Evolutionary conservation across 768 basidiomycete genomes (phyloP), one percentile per base, ranked within the genome.

Genomic region (Mycena polygramma): DNA sequence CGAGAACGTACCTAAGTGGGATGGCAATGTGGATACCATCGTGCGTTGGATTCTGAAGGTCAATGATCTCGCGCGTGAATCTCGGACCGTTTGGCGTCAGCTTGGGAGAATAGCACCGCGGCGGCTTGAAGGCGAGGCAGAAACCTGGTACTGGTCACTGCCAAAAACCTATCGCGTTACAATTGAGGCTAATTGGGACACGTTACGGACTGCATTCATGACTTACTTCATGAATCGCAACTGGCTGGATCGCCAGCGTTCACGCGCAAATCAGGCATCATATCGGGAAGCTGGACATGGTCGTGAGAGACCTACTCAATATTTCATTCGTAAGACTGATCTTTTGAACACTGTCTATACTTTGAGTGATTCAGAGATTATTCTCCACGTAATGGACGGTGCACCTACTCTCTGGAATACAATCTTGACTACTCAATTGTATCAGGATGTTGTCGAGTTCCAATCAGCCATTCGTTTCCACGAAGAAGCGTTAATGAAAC

Each of bases 401-500:
- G 45, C 45, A 46, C 45, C 45, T 20, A 46, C 45, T 46, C 45
- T 46, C 19, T 39, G 39, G 39, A 39, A 39, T 39, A 39, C 39
- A 39, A 39, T 39, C 39, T 13, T 39, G 39, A 46, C 45, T 46
- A 46, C 45, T 9, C 45, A 46, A 46, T 20, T 46, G 45, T 46
- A 46, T 46, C 45, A 39, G 39, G 39, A 39, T 13, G 39, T 39
- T 7, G 39, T 39, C 13, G 39, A 39, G 39, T 39, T 39, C 13
- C 39, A 39, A 39, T 52, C 51, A 24, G 57, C 41, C 0, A 45
- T 58, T 45, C 5, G 57, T 5, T 58, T 43, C 22, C 57, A 58
- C 39, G 57, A 58, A 24, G 57, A 58, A 45, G 57, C 39, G 1
- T 58, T 58, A 15, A 24, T 58, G 39, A 58, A 26, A 45, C 39